These are phyloP conservation scores for Trichophyton simii DNA, from an alignment of 2,329 filamentous ascomycete species.

Conservation along the genomic window DNA sequence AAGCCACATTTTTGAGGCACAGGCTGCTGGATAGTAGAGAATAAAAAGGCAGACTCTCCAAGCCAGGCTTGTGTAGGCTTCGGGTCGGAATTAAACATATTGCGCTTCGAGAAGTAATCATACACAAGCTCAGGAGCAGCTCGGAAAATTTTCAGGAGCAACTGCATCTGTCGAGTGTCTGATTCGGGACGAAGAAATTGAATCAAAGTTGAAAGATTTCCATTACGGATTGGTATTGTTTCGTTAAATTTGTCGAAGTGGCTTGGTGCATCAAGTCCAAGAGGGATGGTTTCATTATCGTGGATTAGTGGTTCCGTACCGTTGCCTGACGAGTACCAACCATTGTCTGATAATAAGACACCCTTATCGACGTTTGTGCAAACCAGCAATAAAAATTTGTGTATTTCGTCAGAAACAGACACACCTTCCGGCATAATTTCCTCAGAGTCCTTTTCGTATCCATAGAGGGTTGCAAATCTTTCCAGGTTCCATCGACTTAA, in stretches of 20 bases:
- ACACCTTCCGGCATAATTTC: constrained; percentile 30
- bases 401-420: constrained; percentile 53
- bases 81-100: constrained; percentile 73
- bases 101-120: constrained; percentile 72
- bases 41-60: constrained; percentile 79
- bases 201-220: constrained; percentile 63
- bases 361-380: constrained; percentile 65
- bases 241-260: constrained; percentile 56
- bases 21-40: constrained; percentile 62
- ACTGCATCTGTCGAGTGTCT: constrained; percentile 65
- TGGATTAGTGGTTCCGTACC: constrained; percentile 45
- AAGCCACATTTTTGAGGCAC: constrained; percentile 63
- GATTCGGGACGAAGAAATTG: constrained; percentile 72
- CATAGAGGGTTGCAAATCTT: constrained; percentile 60
- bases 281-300: constrained; percentile 41
- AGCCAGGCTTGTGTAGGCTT: constrained; percentile 92
- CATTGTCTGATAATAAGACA: constrained; percentile 60
- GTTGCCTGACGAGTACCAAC: constrained; percentile 67
- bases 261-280: constrained; percentile 56
- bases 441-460: constrained; percentile 36
- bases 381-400: constrained; percentile 60
- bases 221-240: constrained; percentile 62
- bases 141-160: constrained; percentile 67
- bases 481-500: constrained; percentile 63
- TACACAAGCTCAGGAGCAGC: constrained; percentile 75